Base-by-base conservation (phyloP, 228 moss, liverwort and hornwort genomes). In the Sphagnum fallax region DNA sequence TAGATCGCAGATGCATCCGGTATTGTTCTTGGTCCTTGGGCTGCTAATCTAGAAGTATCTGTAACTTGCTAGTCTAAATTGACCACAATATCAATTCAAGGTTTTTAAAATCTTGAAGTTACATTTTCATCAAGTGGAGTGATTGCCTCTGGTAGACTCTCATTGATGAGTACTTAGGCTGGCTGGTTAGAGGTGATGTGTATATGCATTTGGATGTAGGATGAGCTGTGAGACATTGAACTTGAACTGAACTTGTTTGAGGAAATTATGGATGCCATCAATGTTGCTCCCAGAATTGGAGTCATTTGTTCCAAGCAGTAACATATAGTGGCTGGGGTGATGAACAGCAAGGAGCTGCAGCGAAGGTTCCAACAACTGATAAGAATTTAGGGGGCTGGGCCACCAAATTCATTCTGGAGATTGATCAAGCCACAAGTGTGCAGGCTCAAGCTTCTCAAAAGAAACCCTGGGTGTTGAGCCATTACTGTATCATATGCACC, bases 1-100 rank as follows among this genome's bases (percentile, higher is more conserved):
- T 66, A 51, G 93, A 93, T 66, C 82, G 93, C 14, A 79, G 70
- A 61, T 65, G 69, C 63, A 72, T 91, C 60, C 88, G 97, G 97
- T 98, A 62, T 66, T 51, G 7, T 52, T 55, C 12, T 55, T 12
- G 55, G 55, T 8, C 12, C 55, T 67, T 62, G 66, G 8, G 8
- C 47, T 65, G 52, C 71, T 4, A 69, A 76, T 11, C 9, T 55
- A 8, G 55, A 55, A 55, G 66, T 47, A 58, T 65, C 58, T 76
- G 69, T 76, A 67, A 70, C 9, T 55, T 55, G 55, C 12, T 8
- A 12, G 55, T 55, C 55, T 55, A 3, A 32, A 32, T 32, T 32
- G 32, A 32, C 32, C 32, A 32, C 32, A 32, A 32, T 32, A 32
- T 32, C 32, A 32, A 32, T 32, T 32, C 55, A 8, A 55, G 55